phyloP scores from a whole-genome alignment of 352 stramenopile species.

The Phytophthora fragariae region DNA sequence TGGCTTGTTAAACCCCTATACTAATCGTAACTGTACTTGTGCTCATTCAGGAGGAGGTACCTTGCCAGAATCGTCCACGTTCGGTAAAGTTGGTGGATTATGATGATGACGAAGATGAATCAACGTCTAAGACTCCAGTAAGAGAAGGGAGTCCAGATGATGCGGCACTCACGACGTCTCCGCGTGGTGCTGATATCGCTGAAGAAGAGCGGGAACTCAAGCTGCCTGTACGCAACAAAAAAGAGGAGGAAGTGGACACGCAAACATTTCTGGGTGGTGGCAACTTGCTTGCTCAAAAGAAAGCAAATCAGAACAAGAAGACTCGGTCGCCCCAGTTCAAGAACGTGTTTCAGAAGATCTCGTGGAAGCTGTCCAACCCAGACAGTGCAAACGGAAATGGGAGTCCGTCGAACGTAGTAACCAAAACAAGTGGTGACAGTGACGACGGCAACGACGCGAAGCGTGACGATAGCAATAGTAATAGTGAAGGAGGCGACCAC shows the following conservation, averaged over 20 bases:
- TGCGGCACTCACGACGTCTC: constrained; percentile 13
- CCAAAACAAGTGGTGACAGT: constrained; percentile 11
- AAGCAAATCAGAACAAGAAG: constrained; percentile 51
- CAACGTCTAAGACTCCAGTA: constrained; percentile 20
- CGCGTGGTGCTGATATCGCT: constrained; percentile 19
- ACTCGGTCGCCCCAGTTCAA: constrained; percentile 69
- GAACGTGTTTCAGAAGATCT: constrained; percentile 84
- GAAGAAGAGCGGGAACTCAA: constrained; percentile 67
- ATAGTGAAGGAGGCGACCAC: constrained; percentile 38
- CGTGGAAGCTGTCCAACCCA: constrained; percentile 57
- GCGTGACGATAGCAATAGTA: constrained; percentile 38
- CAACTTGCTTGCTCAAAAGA: constrained; percentile 52
- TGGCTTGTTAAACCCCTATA: background rate
- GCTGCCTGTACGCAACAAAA: constrained; percentile 64
- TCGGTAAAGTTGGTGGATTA: constrained; percentile 78
- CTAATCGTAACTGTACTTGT: constrained; percentile 16
- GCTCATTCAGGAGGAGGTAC: constrained; percentile 50
- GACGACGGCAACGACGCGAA: constrained; percentile 20
- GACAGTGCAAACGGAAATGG: constrained; percentile 24
- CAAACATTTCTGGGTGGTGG: constrained; percentile 61
- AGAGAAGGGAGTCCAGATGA: constrained; percentile 49
- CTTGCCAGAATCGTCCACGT: constrained; percentile 49
- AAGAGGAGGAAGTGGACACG: constrained; percentile 58
- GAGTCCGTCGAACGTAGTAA: constrained; percentile 7
- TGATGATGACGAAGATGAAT: constrained; percentile 69